Evolutionary conservation across 441 rosid species (phyloP).

Genomic region (Brassica balearica): DNA sequence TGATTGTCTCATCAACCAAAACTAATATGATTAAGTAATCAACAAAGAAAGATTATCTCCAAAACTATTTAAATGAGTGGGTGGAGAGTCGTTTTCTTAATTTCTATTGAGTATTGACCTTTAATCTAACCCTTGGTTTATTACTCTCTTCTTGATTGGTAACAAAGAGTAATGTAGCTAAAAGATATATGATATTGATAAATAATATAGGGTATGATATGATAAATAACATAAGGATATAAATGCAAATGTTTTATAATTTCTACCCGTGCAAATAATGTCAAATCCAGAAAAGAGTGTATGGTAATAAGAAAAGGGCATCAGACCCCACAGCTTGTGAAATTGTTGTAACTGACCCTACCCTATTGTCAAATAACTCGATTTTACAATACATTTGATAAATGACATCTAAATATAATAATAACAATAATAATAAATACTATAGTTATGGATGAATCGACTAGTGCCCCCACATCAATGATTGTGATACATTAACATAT

Average conservation of each 20-base stretch:
- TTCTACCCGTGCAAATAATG: constrained; percentile 43
- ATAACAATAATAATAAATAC: constrained; percentile 28
- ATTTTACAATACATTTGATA: constrained; percentile 35
- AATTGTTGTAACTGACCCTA: constrained; percentile 51
- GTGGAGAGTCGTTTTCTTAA: constrained; percentile 43
- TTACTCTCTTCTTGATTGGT: constrained; percentile 34
- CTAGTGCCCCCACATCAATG: constrained; percentile 47
- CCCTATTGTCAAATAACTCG: constrained; percentile 44
- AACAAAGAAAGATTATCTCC: constrained; percentile 38
- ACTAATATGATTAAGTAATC: constrained; percentile 20
- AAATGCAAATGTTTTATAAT: not conserved
- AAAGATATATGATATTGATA: not conserved
- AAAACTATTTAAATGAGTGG: constrained; percentile 41
- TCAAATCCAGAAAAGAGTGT: constrained; percentile 38
- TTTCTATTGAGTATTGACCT: constrained; percentile 4
- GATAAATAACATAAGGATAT: constrained; percentile 5
- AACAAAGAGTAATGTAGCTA: constrained; percentile 32
- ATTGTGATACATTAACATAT: constrained; percentile 26
- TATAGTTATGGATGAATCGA: constrained; percentile 43
- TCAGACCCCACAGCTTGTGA: constrained; percentile 47
- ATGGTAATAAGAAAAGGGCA: constrained; percentile 31
- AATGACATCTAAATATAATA: constrained; percentile 32
- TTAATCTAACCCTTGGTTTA: constrained; percentile 33
- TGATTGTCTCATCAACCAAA: constrained; percentile 41
- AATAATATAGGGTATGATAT: constrained; percentile 1